phyloP scores from a whole-genome alignment of 164 flowering plant genomes.

The Nymphaea colorata region DNA sequence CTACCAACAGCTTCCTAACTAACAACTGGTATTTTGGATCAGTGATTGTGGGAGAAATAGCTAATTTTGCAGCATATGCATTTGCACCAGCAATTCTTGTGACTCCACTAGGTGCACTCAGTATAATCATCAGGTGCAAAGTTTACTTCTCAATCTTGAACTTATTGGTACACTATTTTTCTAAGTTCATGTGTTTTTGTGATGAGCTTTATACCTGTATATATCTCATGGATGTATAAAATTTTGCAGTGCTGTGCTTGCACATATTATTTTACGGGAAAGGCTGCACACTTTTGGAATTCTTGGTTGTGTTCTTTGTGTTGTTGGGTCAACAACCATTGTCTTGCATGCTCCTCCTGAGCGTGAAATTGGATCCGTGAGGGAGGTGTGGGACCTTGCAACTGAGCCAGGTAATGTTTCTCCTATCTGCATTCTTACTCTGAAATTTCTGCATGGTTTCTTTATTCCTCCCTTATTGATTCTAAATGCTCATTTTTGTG shows the following conservation, averaged over 20 bases:
- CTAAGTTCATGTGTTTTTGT: not conserved
- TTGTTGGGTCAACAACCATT: conserved; percentile 87
- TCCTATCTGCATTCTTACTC: not conserved
- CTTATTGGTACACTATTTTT: not conserved
- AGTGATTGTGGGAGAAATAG: conserved; percentile 90
- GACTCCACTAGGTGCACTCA: conserved; percentile 90
- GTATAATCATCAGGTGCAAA: conserved; percentile 83
- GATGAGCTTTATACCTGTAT: not conserved
- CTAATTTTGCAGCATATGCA: conserved; percentile 93
- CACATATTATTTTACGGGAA: conserved; percentile 73
- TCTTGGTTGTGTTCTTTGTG: conserved; percentile 84
- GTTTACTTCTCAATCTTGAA: not conserved
- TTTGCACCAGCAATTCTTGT: conserved; percentile 91
- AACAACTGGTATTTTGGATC: conserved; percentile 5
- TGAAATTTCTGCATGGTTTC: not conserved
- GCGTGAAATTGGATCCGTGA: conserved; percentile 67
- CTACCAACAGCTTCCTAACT: not conserved
- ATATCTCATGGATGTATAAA: too few relatives aligned
- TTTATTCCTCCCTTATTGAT: not conserved
- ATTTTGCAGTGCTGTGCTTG: conserved; percentile 75
- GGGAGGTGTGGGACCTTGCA: conserved; percentile 88
- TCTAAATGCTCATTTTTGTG: not conserved
- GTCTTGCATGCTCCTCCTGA: conserved; percentile 94
- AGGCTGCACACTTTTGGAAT: conserved; percentile 76
- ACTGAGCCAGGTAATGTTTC: conserved; percentile 67